Evolutionary conservation across 2,329 filamentous ascomycete species (phyloP).

Genomic region (Stenocarpella maydis): DNA sequence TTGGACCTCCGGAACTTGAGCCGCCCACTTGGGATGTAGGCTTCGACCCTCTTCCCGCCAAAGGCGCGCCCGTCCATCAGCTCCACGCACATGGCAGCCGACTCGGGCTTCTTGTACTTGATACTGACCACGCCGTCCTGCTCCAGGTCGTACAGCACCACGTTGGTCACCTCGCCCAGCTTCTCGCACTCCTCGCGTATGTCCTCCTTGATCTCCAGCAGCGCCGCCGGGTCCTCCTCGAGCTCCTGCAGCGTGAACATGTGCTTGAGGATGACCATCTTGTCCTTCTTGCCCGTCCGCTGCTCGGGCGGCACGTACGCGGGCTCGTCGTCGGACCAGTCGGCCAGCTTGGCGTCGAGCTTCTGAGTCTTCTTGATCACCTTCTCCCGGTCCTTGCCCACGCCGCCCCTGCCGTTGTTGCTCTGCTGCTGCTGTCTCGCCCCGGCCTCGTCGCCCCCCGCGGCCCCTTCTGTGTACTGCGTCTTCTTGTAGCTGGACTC

Average conservation of each 20-base stretch:
- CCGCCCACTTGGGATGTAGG: conserved; percentile 73
- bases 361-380: conserved; percentile 92
- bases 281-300: conserved; percentile 69
- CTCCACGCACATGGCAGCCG: conserved; percentile 76
- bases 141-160: conserved; percentile 89
- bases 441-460: conserved; percentile 45
- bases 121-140: conserved; percentile 85
- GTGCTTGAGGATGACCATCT: conserved; percentile 85
- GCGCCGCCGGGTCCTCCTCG: conserved; percentile 81
- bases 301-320: conserved; percentile 55
- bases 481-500: conserved; percentile 93
- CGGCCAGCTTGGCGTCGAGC: conserved; percentile 87
- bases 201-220: conserved; percentile 94
- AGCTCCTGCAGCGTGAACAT: conserved; percentile 92
- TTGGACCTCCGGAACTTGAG: conserved; percentile 78
- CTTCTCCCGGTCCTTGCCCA: conserved; percentile 80
- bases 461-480: conserved; percentile 64
- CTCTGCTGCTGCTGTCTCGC: conserved; percentile 36
- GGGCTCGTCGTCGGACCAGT: conserved; percentile 93
- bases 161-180: conserved; percentile 87
- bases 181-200: conserved; percentile 90
- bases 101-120: conserved; percentile 76
- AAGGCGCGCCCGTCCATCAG: conserved; percentile 85
- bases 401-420: conserved; percentile 41
- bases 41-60: conserved; percentile 74